A percentile compares a stretch with the other conserved stretches of the same genome.
phyloP scores from a whole-genome alignment of 768 basidiomycete genomes.

The Trichaptum fuscoviolaceum region DNA sequence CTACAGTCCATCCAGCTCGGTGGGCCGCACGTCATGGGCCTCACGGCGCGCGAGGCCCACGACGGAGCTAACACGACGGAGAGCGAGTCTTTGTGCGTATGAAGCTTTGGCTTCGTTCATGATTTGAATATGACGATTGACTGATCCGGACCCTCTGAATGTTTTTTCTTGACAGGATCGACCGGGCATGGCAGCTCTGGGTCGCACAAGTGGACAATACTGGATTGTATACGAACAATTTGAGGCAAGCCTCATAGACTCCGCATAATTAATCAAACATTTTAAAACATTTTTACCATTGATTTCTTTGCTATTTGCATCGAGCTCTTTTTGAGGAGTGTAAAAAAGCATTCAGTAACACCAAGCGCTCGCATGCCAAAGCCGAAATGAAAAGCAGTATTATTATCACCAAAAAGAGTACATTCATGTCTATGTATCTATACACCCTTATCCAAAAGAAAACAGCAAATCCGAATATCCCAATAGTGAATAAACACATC shows the following conservation, averaged over 20 bases:
- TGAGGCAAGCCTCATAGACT: neutral
- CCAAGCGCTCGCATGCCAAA: too few relatives aligned
- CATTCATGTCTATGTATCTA: neutral
- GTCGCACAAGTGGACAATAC: slow-evolving; percentile 1
- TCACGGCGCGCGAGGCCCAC: neutral
- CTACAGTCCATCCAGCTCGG: neutral
- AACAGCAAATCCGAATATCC: neutral
- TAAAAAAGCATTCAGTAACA: too few relatives aligned
- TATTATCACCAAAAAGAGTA: neutral
- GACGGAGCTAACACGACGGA: neutral
- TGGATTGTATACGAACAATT: slow-evolving; percentile 1
- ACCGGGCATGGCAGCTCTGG: slow-evolving; percentile 5
- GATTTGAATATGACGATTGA: neutral
- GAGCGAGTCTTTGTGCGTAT: neutral
- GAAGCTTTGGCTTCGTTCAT: neutral
- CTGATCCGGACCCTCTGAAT: neutral
- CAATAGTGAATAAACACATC: neutral
- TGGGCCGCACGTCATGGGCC: neutral
- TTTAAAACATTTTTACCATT: too few relatives aligned
- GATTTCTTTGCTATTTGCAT: too few relatives aligned
- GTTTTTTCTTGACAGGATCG: neutral
- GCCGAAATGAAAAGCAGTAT: neutral
- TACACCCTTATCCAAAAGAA: neutral
- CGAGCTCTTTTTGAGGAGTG: too few relatives aligned
- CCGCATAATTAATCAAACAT: neutral